Evolutionary conservation across 1,139 yeast genomes (phyloP).

Genomic region (Yamadazyma dushanensis): DNA sequence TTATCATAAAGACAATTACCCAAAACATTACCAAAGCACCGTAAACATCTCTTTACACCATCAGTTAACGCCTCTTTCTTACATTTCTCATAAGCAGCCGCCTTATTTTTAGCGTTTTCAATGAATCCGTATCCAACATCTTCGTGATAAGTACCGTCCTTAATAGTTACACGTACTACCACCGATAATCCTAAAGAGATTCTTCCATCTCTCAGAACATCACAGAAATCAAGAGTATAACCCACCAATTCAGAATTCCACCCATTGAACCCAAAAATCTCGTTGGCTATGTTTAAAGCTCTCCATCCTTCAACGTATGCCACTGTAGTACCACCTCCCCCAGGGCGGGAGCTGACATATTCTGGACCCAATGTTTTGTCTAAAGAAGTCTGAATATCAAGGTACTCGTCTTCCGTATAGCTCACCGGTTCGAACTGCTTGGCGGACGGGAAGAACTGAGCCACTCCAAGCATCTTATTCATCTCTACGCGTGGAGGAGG

Average conservation of each 20-base stretch:
- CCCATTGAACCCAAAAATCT: conserved; percentile 78
- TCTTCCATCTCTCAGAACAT: conserved; percentile 54
- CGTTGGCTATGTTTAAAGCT: conserved; percentile 75
- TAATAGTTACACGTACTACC: conserved; percentile 67
- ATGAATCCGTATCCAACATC: conserved; percentile 81
- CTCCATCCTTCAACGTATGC: conserved; percentile 82
- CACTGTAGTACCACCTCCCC: conserved; percentile 68
- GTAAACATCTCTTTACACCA: conserved; percentile 71
- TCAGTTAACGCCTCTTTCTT: conserved; percentile 83
- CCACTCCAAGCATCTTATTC: conserved; percentile 12
- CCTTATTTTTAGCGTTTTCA: conserved; percentile 68
- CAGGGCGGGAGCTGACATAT: conserved; percentile 78
- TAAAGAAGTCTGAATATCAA: conserved; percentile 42
- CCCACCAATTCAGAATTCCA: conserved; percentile 73
- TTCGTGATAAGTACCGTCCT: conserved; percentile 76
- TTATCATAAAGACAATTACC: conserved; percentile 81
- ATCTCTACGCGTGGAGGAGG: conserved; percentile 6
- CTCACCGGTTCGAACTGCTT: conserved; percentile 26
- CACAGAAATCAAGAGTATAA: conserved; percentile 70
- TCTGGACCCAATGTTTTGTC: conserved; percentile 85
- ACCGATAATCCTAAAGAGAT: conserved; percentile 68
- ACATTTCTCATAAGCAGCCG: conserved; percentile 78
- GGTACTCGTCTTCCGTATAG: conserved; percentile 41
- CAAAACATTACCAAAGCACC: conserved; percentile 78
- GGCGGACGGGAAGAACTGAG: conserved; percentile 13